Evolutionary conservation across 768 basidiomycete species (phyloP), one percentile per base, ranked within the genome.

Genomic region (Tylopilus felleus): DNA sequence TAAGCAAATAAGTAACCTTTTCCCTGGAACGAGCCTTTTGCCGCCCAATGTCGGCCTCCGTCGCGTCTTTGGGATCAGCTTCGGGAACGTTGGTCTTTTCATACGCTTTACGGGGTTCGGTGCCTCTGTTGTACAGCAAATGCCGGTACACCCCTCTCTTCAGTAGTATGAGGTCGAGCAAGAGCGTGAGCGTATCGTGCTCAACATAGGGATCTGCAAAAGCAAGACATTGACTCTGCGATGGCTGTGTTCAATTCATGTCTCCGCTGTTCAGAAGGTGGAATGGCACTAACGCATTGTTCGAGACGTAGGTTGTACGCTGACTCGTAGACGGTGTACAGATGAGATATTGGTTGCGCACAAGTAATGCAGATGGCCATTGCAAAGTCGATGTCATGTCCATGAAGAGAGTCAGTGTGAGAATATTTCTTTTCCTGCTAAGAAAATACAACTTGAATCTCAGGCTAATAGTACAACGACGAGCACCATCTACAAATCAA

Each of bases 141-240:
- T 93, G 91, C 17, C 86, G 77, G 64, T 87, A 93, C 4, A 93
- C 91, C 13, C 82, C 90, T 35, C 86, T 73, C 68, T 93, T 93
- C 22, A 94, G 76, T 22, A 93, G 76, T 47, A 93, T 86, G 2
- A 94, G 77, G 71, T 94, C 92, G 38, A 93, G 76, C 6, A 89
- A 71, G 19, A 93, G 73, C 2, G 82, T 86, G 55, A 93, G 71
- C 0, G 77, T 73, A 66, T 93, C 90, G 57, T 93, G 86, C 65
- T 94, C 91, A 55, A 93, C 88, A 60, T 93, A 93, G 52, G 89
- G 89, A 70, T 94, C 92, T 0, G 85, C 90, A 62, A 93, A 91
- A 25, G 73, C 71, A 35, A 76, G 77, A 63, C 88, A 90, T 50
- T 73, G 73, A 23, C 74, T 70, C 88, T 88, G 58, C n/a, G 27